A percentile compares a stretch with the other conserved stretches of the same genome.
phyloP scores from a whole-genome alignment of 805 yeast species.

The Metschnikowia colocasiae region DNA sequence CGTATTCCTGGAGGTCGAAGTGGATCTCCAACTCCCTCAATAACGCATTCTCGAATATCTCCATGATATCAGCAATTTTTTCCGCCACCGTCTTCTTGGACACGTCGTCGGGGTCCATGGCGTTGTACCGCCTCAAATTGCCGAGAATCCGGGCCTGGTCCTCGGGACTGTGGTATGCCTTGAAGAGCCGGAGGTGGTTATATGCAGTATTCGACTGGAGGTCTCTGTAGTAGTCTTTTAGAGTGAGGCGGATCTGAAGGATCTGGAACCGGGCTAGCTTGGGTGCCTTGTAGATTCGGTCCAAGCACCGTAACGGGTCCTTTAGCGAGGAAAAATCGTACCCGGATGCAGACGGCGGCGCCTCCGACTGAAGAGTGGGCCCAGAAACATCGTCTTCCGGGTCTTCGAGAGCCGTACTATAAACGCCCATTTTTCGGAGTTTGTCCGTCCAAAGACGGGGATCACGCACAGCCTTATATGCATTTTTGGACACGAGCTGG shows the following conservation, averaged over 20 bases:
- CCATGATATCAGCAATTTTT: constrained; percentile 54
- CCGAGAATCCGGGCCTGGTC: constrained; percentile 47
- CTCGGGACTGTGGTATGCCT: constrained; percentile 45
- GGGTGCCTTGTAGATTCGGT: constrained; percentile 22
- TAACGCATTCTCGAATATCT: constrained; percentile 68
- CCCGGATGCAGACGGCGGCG: not conserved
- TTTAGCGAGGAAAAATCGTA: constrained; percentile 13
- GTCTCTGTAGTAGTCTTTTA: constrained; percentile 46
- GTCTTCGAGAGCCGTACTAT: constrained; percentile 26
- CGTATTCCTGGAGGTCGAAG: constrained; percentile 45
- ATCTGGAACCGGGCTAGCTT: constrained; percentile 38
- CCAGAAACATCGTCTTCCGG: constrained; percentile 1
- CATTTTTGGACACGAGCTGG: constrained; percentile 36
- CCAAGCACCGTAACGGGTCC: constrained; percentile 37
- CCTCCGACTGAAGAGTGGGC: not conserved
- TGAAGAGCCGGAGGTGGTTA: constrained; percentile 44
- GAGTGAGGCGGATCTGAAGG: constrained; percentile 33
- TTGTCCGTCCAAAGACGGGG: constrained; percentile 39
- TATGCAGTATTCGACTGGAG: constrained; percentile 38
- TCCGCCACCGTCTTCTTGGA: constrained; percentile 29
- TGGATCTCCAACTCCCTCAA: constrained; percentile 63
- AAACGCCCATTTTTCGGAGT: constrained; percentile 34
- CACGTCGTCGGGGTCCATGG: constrained; percentile 29
- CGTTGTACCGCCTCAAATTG: constrained; percentile 39
- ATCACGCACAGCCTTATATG: constrained; percentile 36